Evolutionary conservation across 352 stramenopile species (phyloP).

Genomic region (Phytopythium aichiense): DNA sequence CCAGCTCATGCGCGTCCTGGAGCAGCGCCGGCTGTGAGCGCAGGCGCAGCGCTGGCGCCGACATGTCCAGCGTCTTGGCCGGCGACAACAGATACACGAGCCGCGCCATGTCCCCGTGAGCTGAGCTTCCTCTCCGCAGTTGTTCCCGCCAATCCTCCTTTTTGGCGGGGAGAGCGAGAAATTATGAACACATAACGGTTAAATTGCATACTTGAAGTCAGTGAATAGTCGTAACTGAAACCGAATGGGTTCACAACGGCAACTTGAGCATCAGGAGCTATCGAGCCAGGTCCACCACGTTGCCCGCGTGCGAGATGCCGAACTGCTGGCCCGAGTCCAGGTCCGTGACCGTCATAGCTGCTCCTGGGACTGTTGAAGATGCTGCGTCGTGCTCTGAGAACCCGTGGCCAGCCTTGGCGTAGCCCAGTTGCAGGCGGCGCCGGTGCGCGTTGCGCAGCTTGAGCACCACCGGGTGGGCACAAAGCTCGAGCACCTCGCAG

Average conservation of each 20-base stretch:
- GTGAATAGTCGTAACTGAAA: background rate
- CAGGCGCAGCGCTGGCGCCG: constrained; percentile 17
- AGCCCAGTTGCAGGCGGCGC: constrained; percentile 51
- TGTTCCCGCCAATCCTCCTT: background rate
- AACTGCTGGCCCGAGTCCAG: constrained; percentile 71
- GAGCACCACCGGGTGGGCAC: constrained; percentile 66
- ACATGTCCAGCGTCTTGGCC: constrained; percentile 87
- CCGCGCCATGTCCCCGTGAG: constrained; percentile 11
- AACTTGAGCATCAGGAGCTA: background rate
- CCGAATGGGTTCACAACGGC: background rate
- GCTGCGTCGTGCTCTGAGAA: constrained; percentile 10
- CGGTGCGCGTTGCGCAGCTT: constrained; percentile 77
- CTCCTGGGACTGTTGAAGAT: background rate
- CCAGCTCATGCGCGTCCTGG: constrained; percentile 44
- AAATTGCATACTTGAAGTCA: background rate
- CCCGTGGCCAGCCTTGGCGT: constrained; percentile 24
- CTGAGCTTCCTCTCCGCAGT: background rate
- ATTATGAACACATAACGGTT: background rate
- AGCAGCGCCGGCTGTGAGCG: constrained; percentile 55
- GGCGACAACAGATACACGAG: constrained; percentile 85
- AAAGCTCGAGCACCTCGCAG: constrained; percentile 77
- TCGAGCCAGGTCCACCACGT: constrained; percentile 38
- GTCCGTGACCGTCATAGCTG: constrained; percentile 58
- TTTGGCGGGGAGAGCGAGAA: background rate
- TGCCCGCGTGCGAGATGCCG: constrained; percentile 56